A percentile compares a stretch with the other conserved stretches of the same genome.
Evolutionary conservation across 1,284 basidiomycete genomes (phyloP).

Genomic region (Fomitiporia mediterranea): DNA sequence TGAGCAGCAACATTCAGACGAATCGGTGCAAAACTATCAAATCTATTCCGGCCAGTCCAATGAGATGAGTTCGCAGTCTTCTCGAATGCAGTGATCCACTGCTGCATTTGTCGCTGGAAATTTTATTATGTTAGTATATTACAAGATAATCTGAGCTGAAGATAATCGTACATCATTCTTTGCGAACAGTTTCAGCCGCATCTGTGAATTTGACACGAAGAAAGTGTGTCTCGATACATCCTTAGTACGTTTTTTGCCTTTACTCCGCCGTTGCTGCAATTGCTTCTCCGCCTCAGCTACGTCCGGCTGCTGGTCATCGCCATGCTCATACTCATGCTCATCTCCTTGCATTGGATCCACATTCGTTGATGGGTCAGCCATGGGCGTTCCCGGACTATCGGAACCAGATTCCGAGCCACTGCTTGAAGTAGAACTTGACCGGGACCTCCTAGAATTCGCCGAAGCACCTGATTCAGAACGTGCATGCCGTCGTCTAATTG

Average conservation of each 20-base stretch:
- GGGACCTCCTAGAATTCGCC: conserved; percentile 28
- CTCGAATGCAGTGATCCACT: conserved; percentile 94
- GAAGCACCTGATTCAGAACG: conserved; percentile 20
- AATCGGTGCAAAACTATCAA: conserved; percentile 93
- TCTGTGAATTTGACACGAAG: conserved; percentile 89
- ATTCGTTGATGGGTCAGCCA: conserved; percentile 76
- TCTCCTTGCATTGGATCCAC: conserved; percentile 44
- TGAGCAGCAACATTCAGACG: conserved; percentile 91
- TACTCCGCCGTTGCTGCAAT: conserved; percentile 34
- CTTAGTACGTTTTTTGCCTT: conserved; percentile 39
- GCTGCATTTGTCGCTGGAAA: conserved; percentile 86
- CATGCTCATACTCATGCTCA: conserved; percentile 21
- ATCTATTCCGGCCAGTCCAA: conserved; percentile 81
- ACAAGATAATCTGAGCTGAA: not conserved
- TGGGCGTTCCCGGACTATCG: conserved; percentile 35
- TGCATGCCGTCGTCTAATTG: conserved; percentile 3
- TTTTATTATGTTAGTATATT: not conserved
- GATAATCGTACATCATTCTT: conserved; percentile 66
- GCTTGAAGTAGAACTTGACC: conserved; percentile 30
- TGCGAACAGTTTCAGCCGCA: conserved; percentile 83
- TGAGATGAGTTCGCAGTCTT: conserved; percentile 74
- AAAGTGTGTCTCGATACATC: conserved; percentile 91
- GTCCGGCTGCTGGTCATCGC: conserved; percentile 20
- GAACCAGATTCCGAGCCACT: conserved; percentile 14
- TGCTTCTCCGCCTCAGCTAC: conserved; percentile 18